Conservation (phyloP, 306 rosid genomes). For the Oemleria cerasiformis region DNA sequence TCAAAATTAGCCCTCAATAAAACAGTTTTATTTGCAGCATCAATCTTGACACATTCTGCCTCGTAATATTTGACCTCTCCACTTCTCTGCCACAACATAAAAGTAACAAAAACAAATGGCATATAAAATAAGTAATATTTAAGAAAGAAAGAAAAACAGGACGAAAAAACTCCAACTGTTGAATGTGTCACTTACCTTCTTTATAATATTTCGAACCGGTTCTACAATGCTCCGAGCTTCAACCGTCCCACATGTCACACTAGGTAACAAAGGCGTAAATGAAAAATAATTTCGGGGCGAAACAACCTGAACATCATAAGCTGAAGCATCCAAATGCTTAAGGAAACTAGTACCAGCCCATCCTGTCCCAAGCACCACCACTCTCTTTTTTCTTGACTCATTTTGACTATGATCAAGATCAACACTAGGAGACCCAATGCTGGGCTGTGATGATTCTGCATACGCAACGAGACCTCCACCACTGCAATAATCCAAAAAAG, state of each 20-base stretch:
- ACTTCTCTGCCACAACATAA: conserved; percentile 48
- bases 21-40: conserved; percentile 69
- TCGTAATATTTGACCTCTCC: conserved; percentile 78
- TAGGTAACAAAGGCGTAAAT: conserved; percentile 90
- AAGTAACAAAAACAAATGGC: neutral
- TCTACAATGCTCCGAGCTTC: conserved; percentile 97
- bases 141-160: neutral
- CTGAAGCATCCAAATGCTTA: conserved; percentile 74
- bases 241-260: conserved; percentile 94
- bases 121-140: neutral
- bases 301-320: conserved; percentile 77
- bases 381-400: conserved; percentile 55
- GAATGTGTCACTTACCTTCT: conserved; percentile 53
- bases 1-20: conserved; percentile 54
- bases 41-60: conserved; percentile 86
- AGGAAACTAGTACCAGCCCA: conserved; percentile 97
- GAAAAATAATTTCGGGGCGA: conserved; percentile 94
- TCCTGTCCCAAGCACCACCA: conserved; percentile 96
- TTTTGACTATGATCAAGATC: conserved; percentile 24
- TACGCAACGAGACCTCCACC: conserved; percentile 82
- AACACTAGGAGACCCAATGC: conserved; percentile 29
- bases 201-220: conserved; percentile 77
- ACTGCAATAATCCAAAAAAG: conserved; percentile 40
- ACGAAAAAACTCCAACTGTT: neutral
- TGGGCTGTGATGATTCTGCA: conserved; percentile 64